Base-by-base conservation (phyloP, 345 rosid genomes). In the Populus pruinosa region DNA sequence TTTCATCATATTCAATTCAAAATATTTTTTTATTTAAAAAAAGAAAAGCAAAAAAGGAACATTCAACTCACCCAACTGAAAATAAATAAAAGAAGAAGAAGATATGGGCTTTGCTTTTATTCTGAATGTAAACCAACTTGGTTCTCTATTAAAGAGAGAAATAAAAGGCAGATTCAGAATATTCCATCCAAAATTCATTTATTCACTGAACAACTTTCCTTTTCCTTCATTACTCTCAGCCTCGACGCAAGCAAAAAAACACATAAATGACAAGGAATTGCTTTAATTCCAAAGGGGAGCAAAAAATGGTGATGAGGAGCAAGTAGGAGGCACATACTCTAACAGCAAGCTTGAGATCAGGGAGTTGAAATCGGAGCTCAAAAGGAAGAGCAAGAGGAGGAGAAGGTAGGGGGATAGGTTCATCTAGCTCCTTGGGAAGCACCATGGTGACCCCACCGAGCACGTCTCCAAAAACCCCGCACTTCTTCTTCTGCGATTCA, bases 361-460 rank as follows among this genome's bases (percentile, higher is more conserved):
- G 96, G 27, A 87, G 76, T 72, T 87, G 96, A 82, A 87, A 84
- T 9, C 89, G 94, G 43, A 86, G 86, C 72, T 88, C 87, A 70
- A 87, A 77, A 69, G 90, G 81, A 76, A 89, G 67, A 23, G 74
- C 76, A 47, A 11, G 80, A 17, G 69, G 5, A 70, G 77, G 65
- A 33, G 67, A 6, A 18, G 76, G 65, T 41, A 62, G 76, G 38
- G 63, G 17, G 76, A 78, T 86, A 66, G 73, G 81, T 36, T 78
- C 77, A 10, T 83, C 87, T 64, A 89, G 73, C 56, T 87, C 93
- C 77, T 91, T 93, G 13, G 98, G 91, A 71, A 90, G 87, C 83
- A 90, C 85, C 84, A 79, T 63, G 5, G 82, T 69, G 18, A 87
- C 82, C 80, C 74, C 76, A 12, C 82, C 82, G 80, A 72, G 77